Conservation (phyloP, 805 yeast genomes). For the Candida succiphila region DNA sequence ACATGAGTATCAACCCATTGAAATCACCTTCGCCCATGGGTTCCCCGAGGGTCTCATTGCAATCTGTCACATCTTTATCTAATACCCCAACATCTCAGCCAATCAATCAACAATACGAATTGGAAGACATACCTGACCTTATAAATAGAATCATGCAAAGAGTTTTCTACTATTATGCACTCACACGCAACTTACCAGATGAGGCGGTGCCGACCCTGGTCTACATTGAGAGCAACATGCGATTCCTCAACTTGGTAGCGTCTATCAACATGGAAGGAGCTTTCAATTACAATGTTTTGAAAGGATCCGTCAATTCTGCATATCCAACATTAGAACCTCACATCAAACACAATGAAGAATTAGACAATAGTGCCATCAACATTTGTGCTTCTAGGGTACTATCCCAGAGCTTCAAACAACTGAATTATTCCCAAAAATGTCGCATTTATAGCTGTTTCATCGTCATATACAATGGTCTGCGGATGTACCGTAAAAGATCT, state of each 20-base stretch:
- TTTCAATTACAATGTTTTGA: conserved; percentile 26
- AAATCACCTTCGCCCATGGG: conserved; percentile 20
- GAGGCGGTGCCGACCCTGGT: conserved; percentile 80
- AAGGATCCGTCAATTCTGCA: not conserved
- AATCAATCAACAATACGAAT: conserved; percentile 9
- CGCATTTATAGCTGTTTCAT: conserved; percentile 60
- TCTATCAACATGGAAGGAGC: conserved; percentile 39
- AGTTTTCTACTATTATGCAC: conserved; percentile 32
- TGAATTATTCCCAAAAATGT: conserved; percentile 45
- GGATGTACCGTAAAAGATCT: conserved; percentile 56
- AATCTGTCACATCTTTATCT: conserved; percentile 9
- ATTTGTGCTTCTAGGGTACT: conserved; percentile 20
- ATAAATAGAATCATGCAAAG: conserved; percentile 28
- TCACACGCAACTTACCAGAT: conserved; percentile 46
- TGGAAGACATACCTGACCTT: conserved; percentile 22
- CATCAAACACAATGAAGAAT: not conserved
- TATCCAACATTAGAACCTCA: not conserved
- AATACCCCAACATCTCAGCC: conserved; percentile 6
- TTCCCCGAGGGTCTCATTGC: conserved; percentile 42
- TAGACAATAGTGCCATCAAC: not conserved
- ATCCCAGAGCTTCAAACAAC: conserved; percentile 30
- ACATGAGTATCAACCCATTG: conserved; percentile 10
- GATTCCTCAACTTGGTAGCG: conserved; percentile 55
- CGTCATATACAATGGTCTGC: conserved; percentile 48
- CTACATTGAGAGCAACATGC: conserved; percentile 58